Evolutionary conservation across 768 basidiomycete genomes (phyloP).

Genomic region (Agaricus blazei): DNA sequence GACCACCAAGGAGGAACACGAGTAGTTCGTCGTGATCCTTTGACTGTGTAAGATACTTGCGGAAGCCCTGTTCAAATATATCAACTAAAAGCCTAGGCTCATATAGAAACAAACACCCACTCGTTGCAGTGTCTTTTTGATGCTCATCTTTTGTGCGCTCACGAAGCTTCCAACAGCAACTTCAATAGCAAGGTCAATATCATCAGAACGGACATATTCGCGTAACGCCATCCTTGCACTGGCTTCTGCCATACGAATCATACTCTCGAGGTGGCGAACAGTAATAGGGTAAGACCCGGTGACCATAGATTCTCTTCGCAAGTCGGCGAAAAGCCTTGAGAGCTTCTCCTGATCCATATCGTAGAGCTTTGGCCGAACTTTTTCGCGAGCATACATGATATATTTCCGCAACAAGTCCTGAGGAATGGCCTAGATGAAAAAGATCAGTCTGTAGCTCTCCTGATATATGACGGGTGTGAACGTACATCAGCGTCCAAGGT

Average conservation of each 20-base stretch:
- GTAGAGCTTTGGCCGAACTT: conserved; percentile 86
- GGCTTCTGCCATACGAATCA: conserved; percentile 99
- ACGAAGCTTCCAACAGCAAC: conserved; percentile 95
- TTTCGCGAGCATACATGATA: conserved; percentile 98
- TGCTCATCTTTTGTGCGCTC: conserved; percentile 94
- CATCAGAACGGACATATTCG: conserved; percentile 93
- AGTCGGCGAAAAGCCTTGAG: conserved; percentile 87
- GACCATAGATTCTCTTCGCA: conserved; percentile 92
- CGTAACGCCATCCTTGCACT: conserved; percentile 97
- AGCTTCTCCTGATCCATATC: conserved; percentile 97
- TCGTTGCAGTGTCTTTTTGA: conserved; percentile 95
- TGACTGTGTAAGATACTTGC: conserved; percentile 95
- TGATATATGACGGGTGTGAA: conserved; percentile 9
- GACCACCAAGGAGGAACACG: conserved; percentile 87
- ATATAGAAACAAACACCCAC: conserved; percentile 38
- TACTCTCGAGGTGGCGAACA: conserved; percentile 94
- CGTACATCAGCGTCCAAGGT: conserved; percentile 86
- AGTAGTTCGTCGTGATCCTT: conserved; percentile 95
- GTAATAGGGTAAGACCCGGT: conserved; percentile 99
- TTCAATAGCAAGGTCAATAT: conserved; percentile 95
- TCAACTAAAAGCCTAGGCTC: conserved; percentile 2
- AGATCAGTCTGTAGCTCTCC: conserved; percentile 1
- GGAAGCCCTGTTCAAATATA: conserved; percentile 66
- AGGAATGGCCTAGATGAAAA: conserved; percentile 72
- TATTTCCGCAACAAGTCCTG: conserved; percentile 96